Conservation (phyloP, 1,139 yeast species). For the Blastobotrys serpentis region DNA sequence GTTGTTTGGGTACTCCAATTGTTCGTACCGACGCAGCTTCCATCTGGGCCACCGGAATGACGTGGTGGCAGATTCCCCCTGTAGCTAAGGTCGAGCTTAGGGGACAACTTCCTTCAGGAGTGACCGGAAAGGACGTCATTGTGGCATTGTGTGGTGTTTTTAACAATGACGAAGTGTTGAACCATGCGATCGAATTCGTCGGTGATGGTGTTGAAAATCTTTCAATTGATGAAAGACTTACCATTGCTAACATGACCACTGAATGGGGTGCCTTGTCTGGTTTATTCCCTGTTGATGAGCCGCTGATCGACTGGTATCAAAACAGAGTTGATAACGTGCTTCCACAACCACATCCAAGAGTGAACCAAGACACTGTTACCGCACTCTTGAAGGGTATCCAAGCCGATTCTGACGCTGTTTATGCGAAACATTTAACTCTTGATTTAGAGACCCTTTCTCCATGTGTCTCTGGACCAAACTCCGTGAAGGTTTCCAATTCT, state of each 20-base stretch:
- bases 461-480: slow-evolving; percentile 92
- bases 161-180: slow-evolving; percentile 93
- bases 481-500: slow-evolving; percentile 85
- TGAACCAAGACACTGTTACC: slow-evolving; percentile 59
- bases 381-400: slow-evolving; percentile 39
- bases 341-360: slow-evolving; percentile 84
- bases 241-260: slow-evolving; percentile 98
- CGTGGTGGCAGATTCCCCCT: slow-evolving; percentile 99
- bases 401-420: slow-evolving; percentile 75
- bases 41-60: slow-evolving; percentile 99
- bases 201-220: slow-evolving; percentile 79
- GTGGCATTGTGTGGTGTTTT: slow-evolving; percentile 93
- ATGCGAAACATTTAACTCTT: slow-evolving; percentile 81
- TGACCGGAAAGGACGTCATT: slow-evolving; percentile 94
- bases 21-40: slow-evolving; percentile 99
- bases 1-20: slow-evolving; percentile 93
- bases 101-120: slow-evolving; percentile 81
- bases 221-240: slow-evolving; percentile 85
- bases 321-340: slow-evolving; percentile 57
- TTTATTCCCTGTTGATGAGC: slow-evolving; percentile 86
- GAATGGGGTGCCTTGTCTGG: slow-evolving; percentile 99
- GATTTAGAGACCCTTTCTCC: slow-evolving; percentile 89
- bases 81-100: slow-evolving; percentile 89
- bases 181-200: slow-evolving; percentile 94
- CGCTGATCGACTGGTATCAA: slow-evolving; percentile 73